These are phyloP conservation scores for Stagonosporopsis rhizophila DNA, from an alignment of 2,329 filamentous ascomycete species.

Conservation along the genomic window DNA sequence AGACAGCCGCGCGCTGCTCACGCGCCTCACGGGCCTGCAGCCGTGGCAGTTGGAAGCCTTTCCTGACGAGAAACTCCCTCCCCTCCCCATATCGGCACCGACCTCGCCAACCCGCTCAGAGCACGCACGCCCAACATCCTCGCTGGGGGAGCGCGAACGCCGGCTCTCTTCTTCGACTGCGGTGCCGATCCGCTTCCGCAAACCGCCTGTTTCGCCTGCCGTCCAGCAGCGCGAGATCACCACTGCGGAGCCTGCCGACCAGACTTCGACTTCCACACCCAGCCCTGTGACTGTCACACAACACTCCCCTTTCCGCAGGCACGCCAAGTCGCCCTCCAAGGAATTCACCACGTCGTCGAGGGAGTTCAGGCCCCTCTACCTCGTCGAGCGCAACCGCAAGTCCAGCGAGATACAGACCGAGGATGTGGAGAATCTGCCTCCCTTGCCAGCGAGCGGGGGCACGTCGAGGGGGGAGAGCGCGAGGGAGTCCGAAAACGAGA, in stretches of 20 bases:
- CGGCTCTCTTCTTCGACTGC: constrained; percentile 55
- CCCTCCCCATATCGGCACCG: constrained; percentile 41
- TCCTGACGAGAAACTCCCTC: constrained; percentile 45
- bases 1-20: constrained; percentile 44
- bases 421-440: constrained; percentile 55
- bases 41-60: constrained; percentile 47
- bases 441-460: constrained; percentile 57
- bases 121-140: constrained; percentile 22
- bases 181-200: constrained; percentile 63
- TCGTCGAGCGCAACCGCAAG: constrained; percentile 70
- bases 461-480: constrained; percentile 29
- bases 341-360: constrained; percentile 63
- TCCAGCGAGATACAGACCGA: constrained; percentile 31
- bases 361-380: constrained; percentile 82
- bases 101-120: constrained; percentile 40
- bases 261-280: neutral
- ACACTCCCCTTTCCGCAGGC: constrained; percentile 49
- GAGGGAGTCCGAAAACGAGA: constrained; percentile 12
- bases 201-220: constrained; percentile 54
- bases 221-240: constrained; percentile 49
- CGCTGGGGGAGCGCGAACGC: constrained; percentile 24
- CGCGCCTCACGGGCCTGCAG: constrained; percentile 45
- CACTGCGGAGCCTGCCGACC: constrained; percentile 34
- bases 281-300: constrained; percentile 31
- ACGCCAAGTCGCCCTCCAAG: constrained; percentile 57